Evolutionary conservation across 2,329 filamentous ascomycete genomes (phyloP), one percentile per base, ranked within the genome.

Genomic region (Leptosphaerulina australis): DNA sequence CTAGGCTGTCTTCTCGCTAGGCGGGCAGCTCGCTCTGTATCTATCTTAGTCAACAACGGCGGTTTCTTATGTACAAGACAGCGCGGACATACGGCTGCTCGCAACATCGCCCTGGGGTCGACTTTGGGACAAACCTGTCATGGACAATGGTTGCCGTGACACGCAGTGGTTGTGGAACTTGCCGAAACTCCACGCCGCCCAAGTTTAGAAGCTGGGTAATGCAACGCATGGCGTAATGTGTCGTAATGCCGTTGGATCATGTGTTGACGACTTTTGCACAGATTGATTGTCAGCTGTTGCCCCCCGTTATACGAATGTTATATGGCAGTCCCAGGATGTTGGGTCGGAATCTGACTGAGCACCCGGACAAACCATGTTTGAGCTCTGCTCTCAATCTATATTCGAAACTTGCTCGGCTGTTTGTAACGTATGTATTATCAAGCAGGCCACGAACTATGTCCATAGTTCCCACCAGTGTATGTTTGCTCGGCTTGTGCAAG

Each of bases 381-480:
- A n/a, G n/a, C n/a, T n/a, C n/a, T n/a, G n/a, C n/a, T n/a, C n/a
- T n/a, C n/a, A n/a, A n/a, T n/a, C n/a, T n/a, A n/a, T n/a, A n/a
- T n/a, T n/a, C n/a, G n/a, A n/a, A n/a, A n/a, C n/a, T n/a, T n/a
- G n/a, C n/a, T 11, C 33, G n/a, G 1, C 10, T 35, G 31, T 18
- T 25, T 41, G 25, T 41, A 58, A 59, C 49, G 35, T 56, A 58
- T 58, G 35, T 59, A 63, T 58, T 64, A 59, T 57, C 41, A 34
- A 46, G 56, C 38, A 35, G 33, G 39, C 20, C 38, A 53, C 31
- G 45, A 35, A 54, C 56, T 43, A 59, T 52, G 30, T 33, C 46
- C 51, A 55, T 53, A 51, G 58, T 52, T 52, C 38, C 50, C 29
- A 29, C 44, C 44, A 40, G 56, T 61, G 56, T 56, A 56, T 50